A percentile compares a stretch with the other conserved stretches of the same genome.
These are phyloP conservation scores for Trametes polyzona DNA, from an alignment of 1,284 basidiomycete species.

Conservation along the genomic window DNA sequence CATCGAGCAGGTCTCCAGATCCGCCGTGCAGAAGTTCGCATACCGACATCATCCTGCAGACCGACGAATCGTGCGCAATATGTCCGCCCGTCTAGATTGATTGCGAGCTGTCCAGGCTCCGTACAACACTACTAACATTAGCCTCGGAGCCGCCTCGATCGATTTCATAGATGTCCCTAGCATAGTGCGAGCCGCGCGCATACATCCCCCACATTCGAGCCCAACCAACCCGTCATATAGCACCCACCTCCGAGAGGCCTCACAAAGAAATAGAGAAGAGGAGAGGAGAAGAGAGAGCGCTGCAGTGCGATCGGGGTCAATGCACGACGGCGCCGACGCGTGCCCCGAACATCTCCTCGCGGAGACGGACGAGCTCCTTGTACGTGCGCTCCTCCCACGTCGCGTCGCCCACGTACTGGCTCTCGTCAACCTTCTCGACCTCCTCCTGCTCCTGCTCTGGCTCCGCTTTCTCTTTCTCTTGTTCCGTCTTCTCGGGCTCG, in stretches of 20 bases:
- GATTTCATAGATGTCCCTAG: no score
- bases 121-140: constrained; percentile 1
- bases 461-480: no score
- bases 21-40: no score
- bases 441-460: constrained; percentile 12
- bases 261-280: no score
- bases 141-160: no score
- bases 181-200: no score
- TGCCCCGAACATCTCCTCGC: constrained; percentile 92
- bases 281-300: no score
- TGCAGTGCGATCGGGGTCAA: constrained; percentile 20
- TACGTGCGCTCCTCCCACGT: constrained; percentile 92
- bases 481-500: not conserved
- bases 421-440: constrained; percentile 19
- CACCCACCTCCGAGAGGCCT: no score
- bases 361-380: constrained; percentile 80
- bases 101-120: not conserved
- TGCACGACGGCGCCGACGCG: constrained; percentile 67
- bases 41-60: no score
- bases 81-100: not conserved
- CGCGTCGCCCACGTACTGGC: constrained; percentile 53
- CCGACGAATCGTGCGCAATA: no score
- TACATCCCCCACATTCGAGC: not conserved
- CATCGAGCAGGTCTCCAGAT: no score
- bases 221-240: no score